Evolutionary conservation across 2,329 filamentous ascomycete species (phyloP), one percentile per base, ranked within the genome.

Genomic region (Arachnopeziza araneosa): DNA sequence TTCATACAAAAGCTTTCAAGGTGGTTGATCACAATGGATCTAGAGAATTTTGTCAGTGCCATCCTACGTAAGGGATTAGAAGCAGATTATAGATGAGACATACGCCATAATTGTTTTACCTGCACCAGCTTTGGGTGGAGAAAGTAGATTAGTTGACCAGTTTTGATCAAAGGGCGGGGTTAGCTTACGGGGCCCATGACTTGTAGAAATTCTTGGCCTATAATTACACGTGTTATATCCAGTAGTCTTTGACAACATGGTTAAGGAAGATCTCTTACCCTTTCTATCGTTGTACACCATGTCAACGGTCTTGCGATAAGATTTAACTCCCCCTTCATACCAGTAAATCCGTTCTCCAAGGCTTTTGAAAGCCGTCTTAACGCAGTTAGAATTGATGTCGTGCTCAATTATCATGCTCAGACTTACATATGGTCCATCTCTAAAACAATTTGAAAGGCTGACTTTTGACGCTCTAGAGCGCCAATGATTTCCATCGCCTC

Each of bases 31-130:
- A 52, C 50, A 24, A 24, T 52, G 22, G 50, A 22, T 52, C 50
- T 52, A 3, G 6, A 3, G 10, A 12, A 7, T 12, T 24, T 52
- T 52, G 24, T 52, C 19, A 52, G 50, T 30, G 9, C 4, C 9
- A 30, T 30, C 5, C 26, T n/a, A 6, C 21, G 24, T 8, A 23
- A 50, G 7, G 22, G 19, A 55, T 54, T 61, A 17, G 36, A 26
- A 44, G 36, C 17, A 5, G 9, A 52, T n/a, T 26, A 1, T 17
- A 19, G 17, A 44, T 4, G 17, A 7, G 24, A 24, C 30, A 7
- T 53, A 58, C 0, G 76, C 66, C 1, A 79, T 57, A 2, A 80
- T 77, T 0, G 78, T 81, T 66, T 82, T 83, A 1, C 79, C 78
- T 0, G 78, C 75, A 2, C 79, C 79, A 0, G 78, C 50, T 52